Evolutionary conservation across 495 filamentous ascomycete genomes (phyloP).

Genomic region (Halenospora varia): DNA sequence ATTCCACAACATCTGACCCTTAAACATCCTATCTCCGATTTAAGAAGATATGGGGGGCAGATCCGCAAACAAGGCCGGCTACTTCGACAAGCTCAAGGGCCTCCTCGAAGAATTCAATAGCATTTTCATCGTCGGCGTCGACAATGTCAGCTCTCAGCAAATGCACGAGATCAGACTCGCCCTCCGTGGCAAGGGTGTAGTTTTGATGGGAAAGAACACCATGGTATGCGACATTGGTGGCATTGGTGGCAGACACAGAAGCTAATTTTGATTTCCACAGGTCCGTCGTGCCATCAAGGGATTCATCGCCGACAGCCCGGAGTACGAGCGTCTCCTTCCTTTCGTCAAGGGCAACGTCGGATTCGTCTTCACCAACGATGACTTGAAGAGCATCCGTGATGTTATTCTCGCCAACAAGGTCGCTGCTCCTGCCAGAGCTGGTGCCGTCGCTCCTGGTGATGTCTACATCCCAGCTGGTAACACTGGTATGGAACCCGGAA

Average conservation of each 20-base stretch:
- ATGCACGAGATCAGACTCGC: constrained; percentile 98
- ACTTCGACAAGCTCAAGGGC: constrained; percentile 98
- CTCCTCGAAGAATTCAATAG: constrained; percentile 88
- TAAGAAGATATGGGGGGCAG: constrained; percentile 99
- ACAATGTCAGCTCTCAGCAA: constrained; percentile 98
- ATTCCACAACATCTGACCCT: constrained; percentile 58
- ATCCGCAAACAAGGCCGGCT: constrained; percentile 86
- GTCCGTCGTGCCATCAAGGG: constrained; percentile 96
- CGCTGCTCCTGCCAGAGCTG: constrained; percentile 93
- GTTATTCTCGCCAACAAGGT: constrained; percentile 97
- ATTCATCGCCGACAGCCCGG: constrained; percentile 84
- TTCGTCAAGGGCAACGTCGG: constrained; percentile 97
- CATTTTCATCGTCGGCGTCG: constrained; percentile 95
- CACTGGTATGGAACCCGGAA: constrained; percentile 99
- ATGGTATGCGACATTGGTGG: constrained; percentile 58
- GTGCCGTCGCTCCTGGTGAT: constrained; percentile 88
- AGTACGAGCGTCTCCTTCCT: constrained; percentile 95
- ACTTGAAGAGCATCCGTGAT: constrained; percentile 86
- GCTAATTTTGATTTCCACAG: constrained; percentile 35
- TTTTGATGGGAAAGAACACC: constrained; percentile 99
- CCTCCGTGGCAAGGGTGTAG: constrained; percentile 83
- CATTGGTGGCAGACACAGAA: neutral
- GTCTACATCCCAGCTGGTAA: constrained; percentile 93
- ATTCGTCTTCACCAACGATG: constrained; percentile 98
- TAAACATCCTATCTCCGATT: constrained; percentile 95